Base-by-base conservation (phyloP, 2,329 filamentous ascomycete genomes). In the Cercospora brassicicola region DNA sequence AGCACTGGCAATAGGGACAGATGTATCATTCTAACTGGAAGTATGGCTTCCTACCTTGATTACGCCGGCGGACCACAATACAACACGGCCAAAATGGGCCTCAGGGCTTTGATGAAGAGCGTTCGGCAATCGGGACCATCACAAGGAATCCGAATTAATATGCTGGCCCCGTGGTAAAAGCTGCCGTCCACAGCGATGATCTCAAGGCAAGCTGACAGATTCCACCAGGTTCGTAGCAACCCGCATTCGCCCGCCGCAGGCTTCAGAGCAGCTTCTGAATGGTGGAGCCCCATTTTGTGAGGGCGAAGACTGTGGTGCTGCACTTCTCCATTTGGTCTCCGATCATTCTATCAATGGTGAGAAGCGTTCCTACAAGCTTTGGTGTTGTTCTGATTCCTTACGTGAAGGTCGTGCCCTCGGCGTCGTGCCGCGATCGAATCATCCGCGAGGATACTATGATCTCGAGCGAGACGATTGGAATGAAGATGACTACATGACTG, bases 401-500 rank as follows among this genome's bases (percentile, higher is more conserved):
- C 13, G 11, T 26, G 23, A 28, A 55, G 48, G 48, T 28, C 48
- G 48, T 28, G 2, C 48, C 11, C 48, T 55, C 6, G 48, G 48
- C 23, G 48, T 55, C 7, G 48, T 55, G 20, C 48, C 48, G 1
- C 36, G 62, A 11, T 56, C 48, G 20, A 20, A 45, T 13, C 56
- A 64, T 33, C 20, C 23, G n/a, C 31, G 62, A 45, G 62, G 62
- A 53, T 64, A 64, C 15, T 42, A 56, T 39, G 62, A 64, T 5
- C 31, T 39, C 11, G 48, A 64, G 31, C 62, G 42, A 26, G 62
- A 64, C 42, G 62, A 64, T 20, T 64, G 51, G 51, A 64, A 64
- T 15, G 62, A 64, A 11, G 62, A 64, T 15, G 62, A 64, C 23
- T 57, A 56, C n/a, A 53, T 64, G 30, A 64, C 51, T 28, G 62